Conservation (phyloP, 495 filamentous ascomycete genomes). For the Thermothielavioides terrestris region DNA sequence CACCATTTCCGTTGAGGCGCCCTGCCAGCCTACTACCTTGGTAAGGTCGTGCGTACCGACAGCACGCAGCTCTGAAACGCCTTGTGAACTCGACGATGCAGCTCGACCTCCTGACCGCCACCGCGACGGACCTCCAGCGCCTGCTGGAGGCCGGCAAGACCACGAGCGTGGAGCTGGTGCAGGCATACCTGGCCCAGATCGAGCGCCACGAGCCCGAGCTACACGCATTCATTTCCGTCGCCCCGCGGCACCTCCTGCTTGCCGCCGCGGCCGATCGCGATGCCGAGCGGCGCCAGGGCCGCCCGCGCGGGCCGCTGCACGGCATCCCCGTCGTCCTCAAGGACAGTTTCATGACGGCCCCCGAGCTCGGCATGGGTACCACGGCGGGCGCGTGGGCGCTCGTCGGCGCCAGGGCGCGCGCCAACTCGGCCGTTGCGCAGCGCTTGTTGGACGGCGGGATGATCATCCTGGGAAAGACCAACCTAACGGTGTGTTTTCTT, state of each 20-base stretch:
- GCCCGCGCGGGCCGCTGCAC: constrained; percentile 50
- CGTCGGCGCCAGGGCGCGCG: constrained; percentile 3
- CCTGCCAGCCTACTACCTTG: too few relatives aligned
- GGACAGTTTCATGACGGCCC: constrained; percentile 32
- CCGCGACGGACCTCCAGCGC: constrained; percentile 28
- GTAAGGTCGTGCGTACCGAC: too few relatives aligned
- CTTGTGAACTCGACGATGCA: too few relatives aligned
- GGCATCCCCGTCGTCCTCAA: constrained; percentile 20
- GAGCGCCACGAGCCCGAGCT: constrained; percentile 34
- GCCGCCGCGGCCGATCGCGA: constrained; percentile 30
- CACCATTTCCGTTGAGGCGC: too few relatives aligned
- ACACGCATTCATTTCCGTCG: constrained; percentile 49
- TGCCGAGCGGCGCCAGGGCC: constrained; percentile 44
- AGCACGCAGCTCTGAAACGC: too few relatives aligned
- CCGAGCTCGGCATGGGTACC: constrained; percentile 34
- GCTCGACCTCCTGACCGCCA: constrained; percentile 31
- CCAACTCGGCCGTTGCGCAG: constrained; percentile 15
- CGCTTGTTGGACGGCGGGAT: constrained; percentile 32
- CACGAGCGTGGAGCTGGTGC: constrained; percentile 38
- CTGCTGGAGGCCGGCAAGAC: constrained; percentile 26
- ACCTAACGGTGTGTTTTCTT: constrained; percentile 21
- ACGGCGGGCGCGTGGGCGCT: constrained; percentile 29
- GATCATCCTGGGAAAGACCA: constrained; percentile 42
- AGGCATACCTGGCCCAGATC: constrained; percentile 43
- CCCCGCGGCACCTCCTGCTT: constrained; percentile 40